phyloP scores from a whole-genome alignment of 2,329 filamentous ascomycete species.

The Fusarium redolens region DNA sequence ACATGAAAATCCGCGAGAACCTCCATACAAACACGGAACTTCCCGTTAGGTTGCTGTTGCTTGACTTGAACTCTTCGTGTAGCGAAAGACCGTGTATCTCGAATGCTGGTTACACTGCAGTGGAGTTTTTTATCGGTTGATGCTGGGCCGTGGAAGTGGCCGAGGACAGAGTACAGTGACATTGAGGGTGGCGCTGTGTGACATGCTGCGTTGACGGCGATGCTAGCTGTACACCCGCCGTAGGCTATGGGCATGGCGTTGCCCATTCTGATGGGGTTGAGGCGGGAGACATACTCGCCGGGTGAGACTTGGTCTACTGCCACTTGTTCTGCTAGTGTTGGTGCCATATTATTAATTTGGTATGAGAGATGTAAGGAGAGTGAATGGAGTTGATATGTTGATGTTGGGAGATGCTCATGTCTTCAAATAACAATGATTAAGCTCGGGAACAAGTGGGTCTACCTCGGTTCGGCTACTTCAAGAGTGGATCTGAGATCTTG shows the following conservation, averaged over 20 bases:
- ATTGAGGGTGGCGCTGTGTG: slow-evolving; percentile 51
- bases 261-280: slow-evolving; percentile 47
- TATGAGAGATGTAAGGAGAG: neutral
- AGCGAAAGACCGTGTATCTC: slow-evolving; percentile 60
- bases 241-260: slow-evolving; percentile 54
- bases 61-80: slow-evolving; percentile 59
- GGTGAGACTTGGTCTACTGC: slow-evolving; percentile 35
- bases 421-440: neutral
- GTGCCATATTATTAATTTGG: neutral
- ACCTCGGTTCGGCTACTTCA: slow-evolving; percentile 7
- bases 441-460: slow-evolving; percentile 6
- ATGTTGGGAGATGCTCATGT: neutral
- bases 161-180: slow-evolving; percentile 58
- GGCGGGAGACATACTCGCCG: slow-evolving; percentile 43
- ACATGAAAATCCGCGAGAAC: slow-evolving; percentile 60
- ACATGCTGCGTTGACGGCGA: slow-evolving; percentile 56
- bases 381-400: neutral
- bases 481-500: neutral
- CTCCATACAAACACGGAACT: slow-evolving; percentile 54
- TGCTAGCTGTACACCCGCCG: slow-evolving; percentile 56
- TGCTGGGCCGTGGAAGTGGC: slow-evolving; percentile 60
- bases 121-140: slow-evolving; percentile 52
- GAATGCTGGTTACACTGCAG: slow-evolving; percentile 51
- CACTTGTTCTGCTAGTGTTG: slow-evolving; percentile 35
- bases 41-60: slow-evolving; percentile 53